These are phyloP conservation scores for Jackrogersella multiformis DNA, from an alignment of 495 filamentous ascomycete species.

Conservation along the genomic window DNA sequence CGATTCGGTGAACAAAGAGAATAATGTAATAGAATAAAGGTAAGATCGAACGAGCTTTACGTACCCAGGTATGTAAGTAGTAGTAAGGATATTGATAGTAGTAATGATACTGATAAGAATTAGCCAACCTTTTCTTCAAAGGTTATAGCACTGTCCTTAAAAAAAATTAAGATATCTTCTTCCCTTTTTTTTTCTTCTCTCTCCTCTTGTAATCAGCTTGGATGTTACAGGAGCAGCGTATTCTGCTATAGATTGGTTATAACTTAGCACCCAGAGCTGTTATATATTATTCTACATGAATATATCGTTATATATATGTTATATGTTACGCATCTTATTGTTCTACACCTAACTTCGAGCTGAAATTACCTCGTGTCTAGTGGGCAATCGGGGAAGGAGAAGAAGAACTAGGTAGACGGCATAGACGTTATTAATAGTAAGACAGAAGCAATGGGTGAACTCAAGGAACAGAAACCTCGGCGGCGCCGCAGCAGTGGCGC, in stretches of 20 bases:
- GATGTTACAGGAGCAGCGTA: not conserved
- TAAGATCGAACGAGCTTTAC: no score
- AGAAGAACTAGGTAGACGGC: not conserved
- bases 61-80: no score
- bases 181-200: not conserved
- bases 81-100: constrained; percentile 20
- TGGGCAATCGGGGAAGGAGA: not conserved
- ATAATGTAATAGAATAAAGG: constrained; percentile 31
- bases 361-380: not conserved
- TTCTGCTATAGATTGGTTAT: not conserved
- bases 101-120: constrained; percentile 29
- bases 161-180: not conserved
- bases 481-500: constrained; percentile 20
- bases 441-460: constrained; percentile 21
- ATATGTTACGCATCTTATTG: not conserved
- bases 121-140: not conserved
- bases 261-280: no score
- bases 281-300: not conserved
- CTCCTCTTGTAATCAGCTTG: not conserved
- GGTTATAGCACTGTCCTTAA: not conserved
- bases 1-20: constrained; percentile 23
- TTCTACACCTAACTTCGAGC: not conserved
- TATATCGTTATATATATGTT: not conserved
- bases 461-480: constrained; percentile 8
- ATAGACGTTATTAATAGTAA: no score